Evolutionary conservation across 768 basidiomycete genomes (phyloP), one percentile per base, ranked within the genome.

Genomic region (Boletus reticulatus): DNA sequence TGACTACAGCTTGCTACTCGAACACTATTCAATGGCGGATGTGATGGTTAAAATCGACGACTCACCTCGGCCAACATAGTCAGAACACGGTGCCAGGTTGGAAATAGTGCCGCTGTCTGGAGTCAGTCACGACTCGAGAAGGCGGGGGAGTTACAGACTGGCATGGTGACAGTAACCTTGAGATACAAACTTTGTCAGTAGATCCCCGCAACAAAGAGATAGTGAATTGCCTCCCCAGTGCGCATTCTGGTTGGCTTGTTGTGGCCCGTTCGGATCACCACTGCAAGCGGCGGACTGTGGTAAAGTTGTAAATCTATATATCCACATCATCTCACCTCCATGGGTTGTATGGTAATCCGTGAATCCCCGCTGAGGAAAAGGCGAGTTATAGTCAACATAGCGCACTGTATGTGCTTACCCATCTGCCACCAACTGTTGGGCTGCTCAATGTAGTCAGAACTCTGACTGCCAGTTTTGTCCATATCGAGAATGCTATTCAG

Each of bases 401-500:
- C n/a, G n/a, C n/a, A n/a, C n/a, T n/a, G n/a, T n/a, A n/a, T n/a
- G 16, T 13, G 4, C 47, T 43, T 45, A 59, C 61, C 61, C 3
- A 62, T 52, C 31, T 63, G 53, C 61, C 61, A 62, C 56, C 53
- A 62, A 24, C 61, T 62, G 48, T 58, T 59, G 31, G 61, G 61
- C 1, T 55, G 62, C 8, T 62, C 42, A 6, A 50, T 9, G 34
- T 48, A 61, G 29, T 50, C 17, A 27, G 51, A 41, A 37, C 38
- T 39, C 38, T 39, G 38, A 8, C 17, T 19, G 38, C 9, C 38
- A 8, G n/a, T 4, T n/a, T 9, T 19, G 38, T 46, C 51, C 60
- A 57, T 61, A 14, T 34, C 17, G 1, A n/a, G 36, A 36, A 62
- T n/a, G 4, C 43, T 57, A 6, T 27, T 57, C 41, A 57, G n/a